These are phyloP conservation scores for Sporodiniella umbellata DNA, from an alignment of 371 early-diverging fungal genomes.

Conservation along the genomic window DNA sequence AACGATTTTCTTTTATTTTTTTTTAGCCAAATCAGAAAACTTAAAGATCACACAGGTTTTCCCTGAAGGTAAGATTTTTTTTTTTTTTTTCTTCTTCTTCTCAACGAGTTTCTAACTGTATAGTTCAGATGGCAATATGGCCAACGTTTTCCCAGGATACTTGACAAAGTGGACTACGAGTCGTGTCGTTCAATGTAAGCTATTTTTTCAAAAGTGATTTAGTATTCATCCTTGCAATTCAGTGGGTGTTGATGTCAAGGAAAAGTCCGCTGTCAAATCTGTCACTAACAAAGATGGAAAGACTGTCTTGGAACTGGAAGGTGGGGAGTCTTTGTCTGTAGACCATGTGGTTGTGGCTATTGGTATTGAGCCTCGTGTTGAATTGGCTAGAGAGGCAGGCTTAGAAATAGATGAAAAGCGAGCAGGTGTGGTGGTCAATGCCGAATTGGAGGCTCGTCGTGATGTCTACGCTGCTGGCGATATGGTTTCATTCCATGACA, in stretches of 20 bases:
- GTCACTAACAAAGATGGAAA: conserved; percentile 43
- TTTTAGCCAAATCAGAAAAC: conserved; percentile 42
- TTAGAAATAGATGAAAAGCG: conserved; percentile 67
- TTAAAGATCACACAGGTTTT: conserved; percentile 68
- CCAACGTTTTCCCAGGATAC: conserved; percentile 68
- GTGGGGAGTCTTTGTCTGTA: conserved; percentile 43
- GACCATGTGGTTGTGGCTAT: conserved; percentile 76
- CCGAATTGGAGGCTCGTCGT: conserved; percentile 69
- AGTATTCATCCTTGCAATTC: not conserved
- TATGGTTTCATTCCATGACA: conserved; percentile 71
- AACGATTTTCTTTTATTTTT: not conserved
- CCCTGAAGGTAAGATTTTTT: conserved; percentile 67
- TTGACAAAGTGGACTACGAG: conserved; percentile 70
- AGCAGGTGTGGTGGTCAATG: conserved; percentile 73
- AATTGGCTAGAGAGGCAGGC: conserved; percentile 65
- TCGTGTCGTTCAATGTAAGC: conserved; percentile 50
- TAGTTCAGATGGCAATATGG: conserved; percentile 76
- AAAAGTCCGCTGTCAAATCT: conserved; percentile 42
- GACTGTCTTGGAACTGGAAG: conserved; percentile 46
- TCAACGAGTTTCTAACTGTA: too few species aligned
- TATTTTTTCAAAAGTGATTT: not conserved
- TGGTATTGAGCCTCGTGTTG: conserved; percentile 69
- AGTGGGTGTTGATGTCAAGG: conserved; percentile 63
- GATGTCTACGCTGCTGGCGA: conserved; percentile 80
- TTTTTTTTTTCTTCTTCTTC: too few species aligned